Conservation (phyloP, 305 asterid genomes). For the Fraxinus angustifolia region DNA sequence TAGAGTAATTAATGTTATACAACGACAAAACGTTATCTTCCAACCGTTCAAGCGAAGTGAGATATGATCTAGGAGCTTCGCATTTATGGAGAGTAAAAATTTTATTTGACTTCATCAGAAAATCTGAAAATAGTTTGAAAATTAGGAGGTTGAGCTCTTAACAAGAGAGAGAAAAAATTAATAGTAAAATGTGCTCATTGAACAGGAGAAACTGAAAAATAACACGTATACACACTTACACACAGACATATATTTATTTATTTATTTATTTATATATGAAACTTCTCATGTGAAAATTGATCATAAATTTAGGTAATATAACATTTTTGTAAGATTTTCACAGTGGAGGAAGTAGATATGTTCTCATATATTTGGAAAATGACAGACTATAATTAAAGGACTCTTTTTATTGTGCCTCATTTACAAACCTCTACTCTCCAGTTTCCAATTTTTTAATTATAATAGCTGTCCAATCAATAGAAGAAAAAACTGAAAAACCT, state of each 20-base stretch:
- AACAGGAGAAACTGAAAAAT: not conserved
- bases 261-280: not conserved
- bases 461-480: slow-evolving; percentile 20
- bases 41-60: not conserved
- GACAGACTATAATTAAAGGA: slow-evolving; percentile 42
- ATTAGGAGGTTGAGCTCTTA: slow-evolving; percentile 12
- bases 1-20: slow-evolving; percentile 15
- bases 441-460: slow-evolving; percentile 25
- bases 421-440: slow-evolving; percentile 21
- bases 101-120: not conserved
- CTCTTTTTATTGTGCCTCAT: slow-evolving; percentile 25
- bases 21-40: slow-evolving; percentile 4
- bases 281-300: slow-evolving; percentile 39
- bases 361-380: slow-evolving; percentile 46
- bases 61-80: not conserved
- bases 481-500: slow-evolving; percentile 27
- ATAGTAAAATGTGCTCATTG: not conserved
- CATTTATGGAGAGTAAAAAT: slow-evolving; percentile 3
- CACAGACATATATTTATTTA: not conserved
- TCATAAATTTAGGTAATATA: slow-evolving; percentile 42
- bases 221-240: not conserved
- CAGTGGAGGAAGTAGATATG: slow-evolving; percentile 47
- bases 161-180: not conserved
- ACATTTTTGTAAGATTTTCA: slow-evolving; percentile 43
- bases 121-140: not conserved